phyloP scores from a whole-genome alignment of 352 stramenopile species.

The Hyphochytrium catenoides region DNA sequence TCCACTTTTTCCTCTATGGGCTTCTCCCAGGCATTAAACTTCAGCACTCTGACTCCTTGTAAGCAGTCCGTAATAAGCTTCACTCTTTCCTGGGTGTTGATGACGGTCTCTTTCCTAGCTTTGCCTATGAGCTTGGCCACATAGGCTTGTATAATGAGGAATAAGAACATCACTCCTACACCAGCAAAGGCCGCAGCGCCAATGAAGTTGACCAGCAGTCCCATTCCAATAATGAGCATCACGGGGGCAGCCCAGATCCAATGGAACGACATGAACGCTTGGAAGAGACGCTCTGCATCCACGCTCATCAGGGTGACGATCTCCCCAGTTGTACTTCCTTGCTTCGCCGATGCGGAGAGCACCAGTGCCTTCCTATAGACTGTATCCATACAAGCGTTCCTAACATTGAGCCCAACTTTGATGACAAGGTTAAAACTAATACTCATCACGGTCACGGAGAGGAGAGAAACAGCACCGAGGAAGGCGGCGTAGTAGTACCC shows the following conservation, averaged over 20 bases:
- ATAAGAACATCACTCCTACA: conserved; percentile 23
- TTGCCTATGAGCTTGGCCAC: no score
- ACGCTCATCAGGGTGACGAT: conserved; percentile 26
- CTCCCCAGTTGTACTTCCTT: conserved; percentile 21
- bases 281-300: conserved; percentile 21
- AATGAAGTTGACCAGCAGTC: conserved; percentile 23
- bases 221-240: conserved; percentile 23
- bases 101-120: no score
- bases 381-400: conserved; percentile 26
- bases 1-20: conserved; percentile 15
- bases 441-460: conserved; percentile 19
- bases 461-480: conserved; percentile 15
- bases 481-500: no score
- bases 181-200: conserved; percentile 23
- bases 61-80: conserved; percentile 79
- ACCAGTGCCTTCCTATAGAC: conserved; percentile 28
- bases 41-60: conserved; percentile 62
- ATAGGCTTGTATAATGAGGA: no score
- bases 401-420: conserved; percentile 20
- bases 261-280: conserved; percentile 29
- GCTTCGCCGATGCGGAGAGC: conserved; percentile 19
- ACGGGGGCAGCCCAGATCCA: conserved; percentile 30
- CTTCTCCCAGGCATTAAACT: conserved; percentile 62
- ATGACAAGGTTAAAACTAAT: conserved; percentile 21
- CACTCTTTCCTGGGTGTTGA: no score